Evolutionary conservation across 2,329 filamentous ascomycete genomes (phyloP), one percentile per base, ranked within the genome.

Genomic region (Scytalidium sp.): DNA sequence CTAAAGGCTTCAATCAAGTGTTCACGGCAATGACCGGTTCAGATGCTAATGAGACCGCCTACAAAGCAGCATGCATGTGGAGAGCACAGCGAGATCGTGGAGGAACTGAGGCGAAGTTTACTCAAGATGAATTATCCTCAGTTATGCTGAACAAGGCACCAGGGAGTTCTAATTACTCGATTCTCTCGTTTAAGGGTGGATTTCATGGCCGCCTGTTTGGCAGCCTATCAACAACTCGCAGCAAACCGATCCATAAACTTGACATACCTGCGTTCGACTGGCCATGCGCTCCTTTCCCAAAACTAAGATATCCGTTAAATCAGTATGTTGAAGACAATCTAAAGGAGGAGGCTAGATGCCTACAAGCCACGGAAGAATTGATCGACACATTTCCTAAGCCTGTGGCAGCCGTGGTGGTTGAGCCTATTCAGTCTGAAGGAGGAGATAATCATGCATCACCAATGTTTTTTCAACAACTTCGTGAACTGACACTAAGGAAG

Each of bases 51-150:
- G 87, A 91, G 71, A 83, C 87, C 46, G 87, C 87, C 47, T 91
- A 87, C 78, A 91, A 91, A 73, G 87, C 87, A 11, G 86, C 87
- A 21, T 90, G 90, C 71, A 91, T 91, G 83, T 88, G 83, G 74
- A 82, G 82, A 69, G 78, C 83, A 45, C 84, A 85, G 61, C 75
- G 79, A 52, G 74, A 88, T 73, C 85, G 87, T 58, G 85, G 85
- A 21, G 53, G 51, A 9, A 72, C 80, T 49, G 70, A 81, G 29
- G 84, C 78, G 40, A 84, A 86, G 22, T 90, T 88, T 74, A 81
- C 83, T 10, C 70, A 78, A 22, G 80, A 86, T 62, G 87, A 90
- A 65, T 75, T 86, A 47, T 81, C n/a, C n/a, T n/a, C 81, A 3
- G 75, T 80, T 58, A 87, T 91, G 78, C 74, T 79, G 64, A 91